phyloP scores from a whole-genome alignment of 345 rosid genomes.

The Salix udensis region DNA sequence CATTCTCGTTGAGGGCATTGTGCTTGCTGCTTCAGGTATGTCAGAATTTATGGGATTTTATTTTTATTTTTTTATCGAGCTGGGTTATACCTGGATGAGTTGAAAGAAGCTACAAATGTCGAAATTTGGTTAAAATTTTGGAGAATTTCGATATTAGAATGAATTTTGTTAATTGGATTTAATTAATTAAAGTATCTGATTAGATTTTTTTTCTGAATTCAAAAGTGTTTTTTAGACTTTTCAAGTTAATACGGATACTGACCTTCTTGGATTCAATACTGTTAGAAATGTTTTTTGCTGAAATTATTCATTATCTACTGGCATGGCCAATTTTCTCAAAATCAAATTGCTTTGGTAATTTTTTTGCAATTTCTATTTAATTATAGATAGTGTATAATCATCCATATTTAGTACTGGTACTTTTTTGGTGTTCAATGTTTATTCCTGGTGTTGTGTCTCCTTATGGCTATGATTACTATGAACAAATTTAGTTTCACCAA shows the following conservation, averaged over 20 bases:
- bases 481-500: background rate
- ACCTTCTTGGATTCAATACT: background rate
- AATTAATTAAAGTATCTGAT: background rate
- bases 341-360: background rate
- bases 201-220: background rate
- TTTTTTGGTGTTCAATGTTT: background rate
- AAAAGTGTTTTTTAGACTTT: background rate
- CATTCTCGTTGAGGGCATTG: constrained; percentile 63
- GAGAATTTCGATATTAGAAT: background rate
- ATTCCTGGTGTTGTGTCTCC: background rate
- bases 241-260: background rate
- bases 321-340: background rate
- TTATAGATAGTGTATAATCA: background rate
- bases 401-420: background rate
- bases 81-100: background rate
- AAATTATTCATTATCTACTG: too few relatives aligned
- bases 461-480: background rate
- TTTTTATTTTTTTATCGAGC: background rate
- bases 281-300: background rate
- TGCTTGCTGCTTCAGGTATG: constrained; percentile 76
- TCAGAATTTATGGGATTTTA: background rate
- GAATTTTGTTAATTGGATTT: background rate
- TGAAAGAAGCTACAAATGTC: background rate
- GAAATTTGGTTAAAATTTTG: background rate
- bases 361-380: background rate